Evolutionary conservation across 768 basidiomycete genomes (phyloP), one percentile per base, ranked within the genome.

Genomic region (Hydnomerulius pinastri): DNA sequence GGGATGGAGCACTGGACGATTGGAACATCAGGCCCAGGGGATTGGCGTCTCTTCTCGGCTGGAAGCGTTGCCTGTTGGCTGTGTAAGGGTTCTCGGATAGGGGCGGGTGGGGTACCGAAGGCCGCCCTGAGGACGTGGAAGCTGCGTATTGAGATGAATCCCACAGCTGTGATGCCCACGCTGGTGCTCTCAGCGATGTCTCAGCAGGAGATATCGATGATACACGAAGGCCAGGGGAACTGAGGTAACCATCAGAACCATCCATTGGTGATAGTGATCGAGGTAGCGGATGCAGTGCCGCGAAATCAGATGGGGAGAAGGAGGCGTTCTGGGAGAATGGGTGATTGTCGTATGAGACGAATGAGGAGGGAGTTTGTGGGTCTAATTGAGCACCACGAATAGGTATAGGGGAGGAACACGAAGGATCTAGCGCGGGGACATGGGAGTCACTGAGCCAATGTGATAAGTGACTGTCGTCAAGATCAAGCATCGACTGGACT

Each of bases 111-210:
- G 73, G 77, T 37, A 72, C 70, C 5, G 77, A 69, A 4, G 74
- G 72, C 9, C 77, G 77, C 4, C 69, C 63, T 23, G 73, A 65
- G 10, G 78, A 73, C 25, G 78, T 68, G 35, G 79, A 71, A 37
- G 77, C 69, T 2, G 75, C 66, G 40, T 77, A 71, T 42, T 71
- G 72, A n/a, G 78, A 69, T 5, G 72, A 60, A 47, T 83, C 80
- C 80, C 81, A 90, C 25, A 87, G 71, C 52, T 88, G 83, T 8
- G 81, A 69, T 12, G 82, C 82, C 87, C 87, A 90, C 2, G 73
- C 60, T 1, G 87, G 86, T 4, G 83, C 73, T 45, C 73, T 75
- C 23, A 82, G 66, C 27, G 82, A 77, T 5, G 80, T 80, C 39
- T 87, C 83, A 15, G 76, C 73, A 13, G 86, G 83, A 6, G 85